Evolutionary conservation across 768 basidiomycete species (phyloP).

Genomic region (Lentinula guzmanii): DNA sequence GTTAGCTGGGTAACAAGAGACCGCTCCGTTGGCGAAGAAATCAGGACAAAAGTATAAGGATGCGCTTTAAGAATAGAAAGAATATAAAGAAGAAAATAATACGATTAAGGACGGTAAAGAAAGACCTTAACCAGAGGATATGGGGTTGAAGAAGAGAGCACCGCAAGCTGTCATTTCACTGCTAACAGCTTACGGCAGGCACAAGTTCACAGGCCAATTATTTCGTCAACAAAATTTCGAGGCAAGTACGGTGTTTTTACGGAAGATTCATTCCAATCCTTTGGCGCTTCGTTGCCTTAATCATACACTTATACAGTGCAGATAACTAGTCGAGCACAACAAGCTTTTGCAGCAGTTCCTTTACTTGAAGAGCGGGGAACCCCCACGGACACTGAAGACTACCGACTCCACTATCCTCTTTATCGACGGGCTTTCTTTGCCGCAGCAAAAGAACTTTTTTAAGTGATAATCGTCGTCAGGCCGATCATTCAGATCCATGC

Average conservation of each 20-base stretch:
- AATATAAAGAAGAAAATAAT: constrained; percentile 16
- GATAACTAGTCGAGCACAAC: background rate
- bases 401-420: background rate
- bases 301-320: background rate
- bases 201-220: background rate
- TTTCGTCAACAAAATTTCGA: background rate
- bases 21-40: constrained; percentile 1
- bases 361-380: background rate
- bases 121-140: constrained; percentile 2
- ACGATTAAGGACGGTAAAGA: background rate
- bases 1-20: background rate
- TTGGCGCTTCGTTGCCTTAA: background rate
- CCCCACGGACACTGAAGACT: background rate
- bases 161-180: background rate
- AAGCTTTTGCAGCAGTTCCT: background rate
- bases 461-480: background rate
- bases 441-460: background rate
- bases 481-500: background rate
- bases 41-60: constrained; percentile 12
- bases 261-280: background rate
- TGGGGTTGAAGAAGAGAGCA: background rate
- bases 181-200: background rate
- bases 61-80: constrained; percentile 10
- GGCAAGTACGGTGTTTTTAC: background rate
- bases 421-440: background rate